Percentiles rank a stretch among this genome's conserved stretches.
phyloP scores from a whole-genome alignment of 805 yeast species.

The Lachancea sp. region DNA sequence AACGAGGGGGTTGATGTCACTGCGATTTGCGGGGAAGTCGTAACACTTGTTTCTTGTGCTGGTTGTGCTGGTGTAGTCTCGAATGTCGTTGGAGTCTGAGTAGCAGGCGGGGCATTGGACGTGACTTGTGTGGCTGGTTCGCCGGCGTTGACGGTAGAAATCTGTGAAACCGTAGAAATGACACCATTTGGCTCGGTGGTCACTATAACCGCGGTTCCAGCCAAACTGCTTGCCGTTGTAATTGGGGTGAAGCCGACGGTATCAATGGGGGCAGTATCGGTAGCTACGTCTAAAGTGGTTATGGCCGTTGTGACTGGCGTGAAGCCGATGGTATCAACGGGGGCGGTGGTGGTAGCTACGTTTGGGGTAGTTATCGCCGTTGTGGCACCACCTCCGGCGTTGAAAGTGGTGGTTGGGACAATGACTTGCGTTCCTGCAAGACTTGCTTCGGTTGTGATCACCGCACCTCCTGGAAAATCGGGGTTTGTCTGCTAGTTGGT shows the following conservation, averaged over 20 bases:
- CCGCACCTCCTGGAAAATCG: conserved; percentile 6
- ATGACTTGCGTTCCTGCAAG: conserved; percentile 7
- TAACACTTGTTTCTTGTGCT: background rate
- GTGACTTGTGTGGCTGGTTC: background rate
- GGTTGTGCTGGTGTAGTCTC: background rate
- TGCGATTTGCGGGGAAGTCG: background rate
- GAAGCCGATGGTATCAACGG: background rate
- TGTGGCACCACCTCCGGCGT: background rate
- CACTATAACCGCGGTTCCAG: conserved; percentile 8
- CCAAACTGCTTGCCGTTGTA: conserved; percentile 2
- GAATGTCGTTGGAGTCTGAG: background rate
- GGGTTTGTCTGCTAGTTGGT: conserved; percentile 6
- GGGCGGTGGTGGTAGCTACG: background rate
- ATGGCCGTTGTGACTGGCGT: background rate
- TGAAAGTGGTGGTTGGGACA: conserved; percentile 6
- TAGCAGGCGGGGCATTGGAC: background rate
- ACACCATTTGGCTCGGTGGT: conserved; percentile 3
- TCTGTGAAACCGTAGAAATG: conserved; percentile 4
- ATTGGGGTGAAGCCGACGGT: conserved; percentile 2
- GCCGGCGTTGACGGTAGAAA: background rate
- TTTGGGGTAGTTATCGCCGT: background rate
- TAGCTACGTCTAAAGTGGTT: background rate
- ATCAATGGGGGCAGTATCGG: background rate
- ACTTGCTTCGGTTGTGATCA: conserved; percentile 7
- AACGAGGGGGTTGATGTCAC: background rate